phyloP scores from a whole-genome alignment of 352 stramenopile genomes.

The Pythium oligandrum region DNA sequence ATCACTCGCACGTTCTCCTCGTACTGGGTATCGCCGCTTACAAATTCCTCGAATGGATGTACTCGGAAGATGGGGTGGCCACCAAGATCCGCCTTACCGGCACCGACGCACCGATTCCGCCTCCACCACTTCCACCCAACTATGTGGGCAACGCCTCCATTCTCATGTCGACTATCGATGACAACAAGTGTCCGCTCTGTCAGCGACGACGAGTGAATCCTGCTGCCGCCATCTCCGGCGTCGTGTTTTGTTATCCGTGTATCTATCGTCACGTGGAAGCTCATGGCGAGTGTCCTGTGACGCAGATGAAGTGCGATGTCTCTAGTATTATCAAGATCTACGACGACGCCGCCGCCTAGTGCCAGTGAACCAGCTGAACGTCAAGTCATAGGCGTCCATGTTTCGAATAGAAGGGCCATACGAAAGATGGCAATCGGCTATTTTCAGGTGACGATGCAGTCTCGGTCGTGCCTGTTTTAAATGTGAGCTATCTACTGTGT shows the following conservation, averaged over 20 bases:
- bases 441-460: conserved; percentile 4
- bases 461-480: background rate
- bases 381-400: too few species aligned
- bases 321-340: conserved; percentile 77
- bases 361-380: too few species aligned
- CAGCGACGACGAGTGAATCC: conserved; percentile 70
- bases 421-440: background rate
- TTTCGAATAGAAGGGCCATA: too few species aligned
- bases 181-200: conserved; percentile 61
- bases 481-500: background rate
- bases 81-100: conserved; percentile 49
- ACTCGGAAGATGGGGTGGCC: conserved; percentile 71
- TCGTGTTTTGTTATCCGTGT: conserved; percentile 84
- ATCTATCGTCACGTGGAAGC: conserved; percentile 71
- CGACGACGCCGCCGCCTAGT: conserved; percentile 36
- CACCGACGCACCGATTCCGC: conserved; percentile 53
- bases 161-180: conserved; percentile 36
- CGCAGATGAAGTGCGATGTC: conserved; percentile 65
- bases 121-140: conserved; percentile 63
- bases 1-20: conserved; percentile 81
- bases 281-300: conserved; percentile 71
- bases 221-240: conserved; percentile 63
- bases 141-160: conserved; percentile 55
- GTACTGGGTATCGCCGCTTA: conserved; percentile 73
- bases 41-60: conserved; percentile 88